Evolutionary conservation across 768 basidiomycete genomes (phyloP), one percentile per base, ranked within the genome.

Genomic region (Suillus spraguei): DNA sequence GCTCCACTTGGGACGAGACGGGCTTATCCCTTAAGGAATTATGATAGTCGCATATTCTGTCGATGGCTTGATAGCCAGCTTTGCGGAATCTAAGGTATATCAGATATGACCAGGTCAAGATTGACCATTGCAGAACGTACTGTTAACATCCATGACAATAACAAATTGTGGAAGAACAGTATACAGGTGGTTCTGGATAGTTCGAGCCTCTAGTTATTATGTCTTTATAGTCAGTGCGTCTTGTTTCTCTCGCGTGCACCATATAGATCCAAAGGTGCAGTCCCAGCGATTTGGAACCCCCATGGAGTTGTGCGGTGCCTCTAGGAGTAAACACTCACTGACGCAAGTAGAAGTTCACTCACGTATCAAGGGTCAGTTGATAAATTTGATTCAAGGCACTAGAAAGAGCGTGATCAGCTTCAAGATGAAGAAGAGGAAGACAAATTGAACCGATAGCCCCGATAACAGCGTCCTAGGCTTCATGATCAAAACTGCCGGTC

Each of bases 31-130:
- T 83, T 11, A 97, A 77, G 7, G 85, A 83, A 64, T 83, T 80
- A 70, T 92, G 94, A 72, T 95, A 95, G 66, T 95, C 93, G 72
- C 94, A 97, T 64, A 98, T 95, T 64, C 87, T 80, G 76, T 96
- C 93, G 64, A 96, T 89, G 14, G 93, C 93, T 62, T 88, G 86
- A 73, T 97, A 93, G 49, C 92, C 95, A 46, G 91, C 91, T 69
- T 86, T 89, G 53, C 94, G 85, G 73, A 96, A 95, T 69, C 92
- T 94, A 69, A 6, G 32, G 5, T 47, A 38, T 3, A 59, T 39
- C 9, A 64, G 49, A 55, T 35, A 32, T 62, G 9, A 32, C 22
- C n/a, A 55, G 17, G 32, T 13, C 60, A 17, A 44, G 8, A 33
- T 52, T 52, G 36, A 22, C 24, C 60, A 11, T 10, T 47, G 44